Percentiles rank a stretch among this genome's conserved stretches.
These are phyloP conservation scores for Umbellularia californica DNA, from an alignment of 164 flowering plant genomes.

Conservation along the genomic window DNA sequence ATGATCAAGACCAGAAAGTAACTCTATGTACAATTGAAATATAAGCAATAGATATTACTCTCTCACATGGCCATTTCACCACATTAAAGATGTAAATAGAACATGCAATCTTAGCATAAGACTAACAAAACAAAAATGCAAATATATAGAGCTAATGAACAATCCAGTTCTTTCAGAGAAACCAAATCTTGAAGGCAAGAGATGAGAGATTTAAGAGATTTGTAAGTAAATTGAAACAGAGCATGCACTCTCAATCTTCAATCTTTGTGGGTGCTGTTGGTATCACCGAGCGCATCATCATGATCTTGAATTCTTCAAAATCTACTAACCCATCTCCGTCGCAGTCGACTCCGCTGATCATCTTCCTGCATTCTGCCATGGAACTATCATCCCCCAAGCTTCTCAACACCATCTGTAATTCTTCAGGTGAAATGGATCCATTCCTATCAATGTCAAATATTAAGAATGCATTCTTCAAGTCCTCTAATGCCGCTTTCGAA, in stretches of 20 bases:
- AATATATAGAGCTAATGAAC: not conserved
- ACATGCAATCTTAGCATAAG: no score
- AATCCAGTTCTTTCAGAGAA: not conserved
- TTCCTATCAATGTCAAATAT: constrained; percentile 66
- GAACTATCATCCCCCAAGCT: constrained; percentile 61
- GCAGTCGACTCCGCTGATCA: constrained; percentile 64
- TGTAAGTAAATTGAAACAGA: not conserved
- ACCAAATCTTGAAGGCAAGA: not conserved
- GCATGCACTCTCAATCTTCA: not conserved
- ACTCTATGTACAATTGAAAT: no score
- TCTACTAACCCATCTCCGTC: constrained; percentile 62
- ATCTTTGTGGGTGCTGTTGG: not conserved
- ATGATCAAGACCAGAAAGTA: no score
- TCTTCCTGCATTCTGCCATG: constrained; percentile 56
- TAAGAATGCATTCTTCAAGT: constrained; percentile 59
- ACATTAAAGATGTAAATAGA: no score
- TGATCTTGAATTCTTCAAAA: constrained; percentile 70
- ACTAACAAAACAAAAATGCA: not conserved
- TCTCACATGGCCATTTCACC: no score
- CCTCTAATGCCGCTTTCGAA: constrained; percentile 34
- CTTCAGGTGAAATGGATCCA: constrained; percentile 70
- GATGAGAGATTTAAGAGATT: not conserved
- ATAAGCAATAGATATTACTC: no score
- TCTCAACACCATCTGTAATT: constrained; percentile 47
- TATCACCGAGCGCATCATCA: constrained; percentile 44